These are phyloP conservation scores for Verticillium alfalfae DNA, from an alignment of 2,329 filamentous ascomycete genomes.

Conservation along the genomic window DNA sequence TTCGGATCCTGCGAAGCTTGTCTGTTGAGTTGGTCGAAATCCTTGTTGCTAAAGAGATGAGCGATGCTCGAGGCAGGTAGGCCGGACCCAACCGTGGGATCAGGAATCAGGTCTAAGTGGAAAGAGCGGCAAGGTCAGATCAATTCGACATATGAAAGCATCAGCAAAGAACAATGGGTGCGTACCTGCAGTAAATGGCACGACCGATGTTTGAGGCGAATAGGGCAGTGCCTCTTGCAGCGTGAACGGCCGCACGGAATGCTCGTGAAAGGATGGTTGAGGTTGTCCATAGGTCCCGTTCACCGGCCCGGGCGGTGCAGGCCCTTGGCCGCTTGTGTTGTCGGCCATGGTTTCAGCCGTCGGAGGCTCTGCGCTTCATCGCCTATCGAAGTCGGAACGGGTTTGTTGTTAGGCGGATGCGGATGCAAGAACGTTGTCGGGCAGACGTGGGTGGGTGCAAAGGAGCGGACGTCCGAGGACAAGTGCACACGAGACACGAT, in stretches of 20 bases:
- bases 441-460: not conserved
- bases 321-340: conserved; percentile 8
- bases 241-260: conserved; percentile 43
- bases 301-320: conserved; percentile 6
- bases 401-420: not conserved
- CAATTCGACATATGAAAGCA: not conserved
- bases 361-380: conserved; percentile 5
- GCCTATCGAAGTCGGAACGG: not conserved
- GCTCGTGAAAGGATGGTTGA: conserved; percentile 5
- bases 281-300: conserved; percentile 10
- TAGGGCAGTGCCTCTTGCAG: conserved; percentile 76
- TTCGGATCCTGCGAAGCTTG: conserved; percentile 57
- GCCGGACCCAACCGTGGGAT: conserved; percentile 54
- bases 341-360: conserved; percentile 5
- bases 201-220: conserved; percentile 74
- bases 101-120: conserved; percentile 56
- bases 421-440: not conserved
- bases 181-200: conserved; percentile 71
- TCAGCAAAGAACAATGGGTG: not conserved
- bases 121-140: conserved; percentile 4
- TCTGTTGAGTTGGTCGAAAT: conserved; percentile 64
- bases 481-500: not conserved
- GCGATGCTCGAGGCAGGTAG: conserved; percentile 45
- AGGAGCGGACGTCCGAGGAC: not conserved
- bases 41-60: conserved; percentile 43